Percentiles rank a stretch among this genome's conserved stretches.
Evolutionary conservation across 139 green algal genomes (phyloP).

Genomic region (Chlorella ohadii): DNA sequence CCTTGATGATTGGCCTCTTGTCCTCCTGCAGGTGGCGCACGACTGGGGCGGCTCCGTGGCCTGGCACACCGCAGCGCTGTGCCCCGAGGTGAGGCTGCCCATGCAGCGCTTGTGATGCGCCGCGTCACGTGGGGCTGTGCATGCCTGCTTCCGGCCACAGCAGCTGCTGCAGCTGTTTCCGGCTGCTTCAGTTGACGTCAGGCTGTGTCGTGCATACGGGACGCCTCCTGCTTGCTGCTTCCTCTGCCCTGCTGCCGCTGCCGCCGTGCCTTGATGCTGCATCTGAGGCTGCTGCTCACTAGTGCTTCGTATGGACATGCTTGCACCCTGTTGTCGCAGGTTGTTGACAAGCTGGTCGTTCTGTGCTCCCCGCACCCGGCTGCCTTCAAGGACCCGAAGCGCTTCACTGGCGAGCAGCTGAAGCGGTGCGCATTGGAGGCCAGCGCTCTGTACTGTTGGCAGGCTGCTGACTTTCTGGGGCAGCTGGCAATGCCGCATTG

Average conservation of each 20-base stretch:
- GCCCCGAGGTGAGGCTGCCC: neutral
- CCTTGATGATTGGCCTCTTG: neutral
- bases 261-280: no score
- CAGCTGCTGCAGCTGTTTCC: no score
- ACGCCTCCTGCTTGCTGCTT: no score
- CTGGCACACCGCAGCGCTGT: conserved; percentile 45
- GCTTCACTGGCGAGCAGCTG: conserved; percentile 6
- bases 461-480: neutral
- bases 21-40: conserved; percentile 48
- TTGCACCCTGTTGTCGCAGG: neutral
- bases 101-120: neutral
- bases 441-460: neutral
- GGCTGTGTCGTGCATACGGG: no score
- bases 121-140: no score
- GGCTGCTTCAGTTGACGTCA: no score
- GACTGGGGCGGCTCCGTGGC: conserved; percentile 70
- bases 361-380: conserved; percentile 43
- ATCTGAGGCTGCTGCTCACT: no score
- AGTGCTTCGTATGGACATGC: no score
- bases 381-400: conserved; percentile 7
- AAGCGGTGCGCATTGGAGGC: neutral
- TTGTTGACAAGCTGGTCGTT: conserved; percentile 46
- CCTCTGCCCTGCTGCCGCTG: no score
- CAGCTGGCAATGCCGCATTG: no score
- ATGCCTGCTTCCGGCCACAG: no score